Evolutionary conservation across 345 rosid species (phyloP).

Genomic region (Hevea brasiliensis): DNA sequence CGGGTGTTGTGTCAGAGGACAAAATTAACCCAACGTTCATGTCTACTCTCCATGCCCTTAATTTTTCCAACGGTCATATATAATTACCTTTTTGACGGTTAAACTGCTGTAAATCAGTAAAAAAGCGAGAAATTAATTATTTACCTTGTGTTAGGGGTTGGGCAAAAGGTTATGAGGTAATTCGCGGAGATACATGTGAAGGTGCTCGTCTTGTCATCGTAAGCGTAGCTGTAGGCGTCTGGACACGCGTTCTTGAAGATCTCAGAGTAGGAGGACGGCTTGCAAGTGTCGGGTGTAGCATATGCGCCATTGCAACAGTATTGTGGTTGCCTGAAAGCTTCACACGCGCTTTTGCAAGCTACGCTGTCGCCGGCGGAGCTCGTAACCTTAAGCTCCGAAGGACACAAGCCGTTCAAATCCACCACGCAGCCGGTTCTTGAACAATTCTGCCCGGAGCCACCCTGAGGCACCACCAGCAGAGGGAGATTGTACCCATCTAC

Average conservation of each 20-base stretch:
- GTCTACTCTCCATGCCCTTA: background rate
- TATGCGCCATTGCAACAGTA: slow-evolving; percentile 84
- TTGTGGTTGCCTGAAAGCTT: slow-evolving; percentile 69
- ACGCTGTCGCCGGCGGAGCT: slow-evolving; percentile 43
- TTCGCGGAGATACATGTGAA: slow-evolving; percentile 82
- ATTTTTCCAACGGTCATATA: background rate
- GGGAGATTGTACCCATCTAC: slow-evolving; percentile 96
- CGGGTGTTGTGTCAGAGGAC: background rate
- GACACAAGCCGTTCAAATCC: slow-evolving; percentile 75
- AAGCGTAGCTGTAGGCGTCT: slow-evolving; percentile 93
- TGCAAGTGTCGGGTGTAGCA: slow-evolving; percentile 67
- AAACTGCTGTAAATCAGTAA: background rate
- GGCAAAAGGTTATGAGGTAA: slow-evolving; percentile 87
- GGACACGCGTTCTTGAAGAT: slow-evolving; percentile 82
- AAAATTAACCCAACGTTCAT: slow-evolving; percentile 15
- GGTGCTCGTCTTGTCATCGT: slow-evolving; percentile 89
- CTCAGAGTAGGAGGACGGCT: slow-evolving; percentile 71
- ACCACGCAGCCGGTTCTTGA: slow-evolving; percentile 68
- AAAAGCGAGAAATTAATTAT: fast-evolving
- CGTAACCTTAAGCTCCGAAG: slow-evolving; percentile 71
- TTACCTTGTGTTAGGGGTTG: slow-evolving; percentile 73
- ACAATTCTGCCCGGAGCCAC: slow-evolving; percentile 71
- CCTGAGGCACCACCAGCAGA: slow-evolving; percentile 71
- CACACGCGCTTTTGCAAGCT: slow-evolving; percentile 95
- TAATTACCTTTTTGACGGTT: slow-evolving; percentile 2